phyloP scores from a whole-genome alignment of 805 yeast genomes.

The Schwanniomyces occidentalis region DNA sequence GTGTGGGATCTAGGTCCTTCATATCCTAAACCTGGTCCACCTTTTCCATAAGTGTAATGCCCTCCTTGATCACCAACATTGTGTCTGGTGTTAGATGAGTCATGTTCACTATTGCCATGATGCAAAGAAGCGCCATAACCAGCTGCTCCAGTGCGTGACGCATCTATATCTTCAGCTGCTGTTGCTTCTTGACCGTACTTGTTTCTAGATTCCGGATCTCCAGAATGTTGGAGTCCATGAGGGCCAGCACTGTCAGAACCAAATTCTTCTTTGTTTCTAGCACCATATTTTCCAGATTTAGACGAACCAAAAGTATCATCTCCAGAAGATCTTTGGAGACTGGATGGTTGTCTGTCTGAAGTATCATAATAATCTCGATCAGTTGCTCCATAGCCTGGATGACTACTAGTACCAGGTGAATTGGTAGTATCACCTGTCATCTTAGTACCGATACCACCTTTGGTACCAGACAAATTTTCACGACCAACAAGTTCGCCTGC shows the following conservation, averaged over 20 bases:
- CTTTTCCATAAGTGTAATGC: too few species aligned
- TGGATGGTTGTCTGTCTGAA: constrained; percentile 12
- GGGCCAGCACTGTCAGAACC: too few species aligned
- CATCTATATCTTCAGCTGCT: constrained; percentile 1
- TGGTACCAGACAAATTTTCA: constrained; percentile 26
- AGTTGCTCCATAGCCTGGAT: constrained; percentile 1
- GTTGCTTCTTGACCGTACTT: not conserved
- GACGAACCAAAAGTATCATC: constrained; percentile 11
- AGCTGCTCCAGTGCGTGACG: constrained; percentile 6
- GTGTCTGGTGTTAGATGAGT: too few species aligned
- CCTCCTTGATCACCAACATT: too few species aligned
- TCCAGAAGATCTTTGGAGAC: constrained; percentile 16
- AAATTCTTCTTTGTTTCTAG: too few species aligned
- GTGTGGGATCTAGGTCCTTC: too few species aligned
- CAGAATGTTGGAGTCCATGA: not conserved
- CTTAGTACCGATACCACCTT: constrained; percentile 31
- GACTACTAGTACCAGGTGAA: constrained; percentile 10
- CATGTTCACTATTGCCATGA: too few species aligned
- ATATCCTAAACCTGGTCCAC: too few species aligned
- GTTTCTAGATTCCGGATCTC: not conserved
- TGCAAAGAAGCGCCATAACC: constrained; percentile 5
- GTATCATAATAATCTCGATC: constrained; percentile 12
- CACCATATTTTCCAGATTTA: constrained; percentile 6
- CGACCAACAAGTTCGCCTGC: constrained; percentile 19
- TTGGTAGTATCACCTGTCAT: constrained; percentile 14